Conservation (phyloP, 1,284 basidiomycete genomes). For the Ustilago curta region DNA sequence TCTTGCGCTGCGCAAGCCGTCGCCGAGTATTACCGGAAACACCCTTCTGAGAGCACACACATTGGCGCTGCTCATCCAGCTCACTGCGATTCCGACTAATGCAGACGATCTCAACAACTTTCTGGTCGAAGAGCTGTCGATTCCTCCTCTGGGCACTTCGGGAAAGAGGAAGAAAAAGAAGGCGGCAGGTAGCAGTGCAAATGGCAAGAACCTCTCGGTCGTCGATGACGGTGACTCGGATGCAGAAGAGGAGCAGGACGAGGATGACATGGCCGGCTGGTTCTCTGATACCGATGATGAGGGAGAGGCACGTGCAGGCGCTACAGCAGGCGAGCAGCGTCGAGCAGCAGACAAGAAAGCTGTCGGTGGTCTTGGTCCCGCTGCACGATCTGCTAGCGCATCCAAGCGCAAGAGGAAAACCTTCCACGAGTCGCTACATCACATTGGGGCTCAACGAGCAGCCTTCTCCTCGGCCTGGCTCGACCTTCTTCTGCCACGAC, state of each 20-base stretch:
- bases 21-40: conserved; percentile 42
- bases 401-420: conserved; percentile 63
- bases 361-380: conserved; percentile 30
- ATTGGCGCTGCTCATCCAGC: conserved; percentile 79
- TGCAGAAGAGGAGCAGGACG: conserved; percentile 66
- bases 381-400: conserved; percentile 31
- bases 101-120: conserved; percentile 83
- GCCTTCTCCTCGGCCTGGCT: conserved; percentile 85
- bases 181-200: conserved; percentile 23
- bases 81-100: conserved; percentile 85
- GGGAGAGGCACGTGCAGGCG: conserved; percentile 62
- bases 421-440: conserved; percentile 73
- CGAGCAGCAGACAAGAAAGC: conserved; percentile 33
- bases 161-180: conserved; percentile 44
- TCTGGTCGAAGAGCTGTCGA: conserved; percentile 75
- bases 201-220: conserved; percentile 48
- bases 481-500: conserved; percentile 74
- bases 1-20: conserved; percentile 38
- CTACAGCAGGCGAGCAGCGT: conserved; percentile 33
- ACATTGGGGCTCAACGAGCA: conserved; percentile 78
- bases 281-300: conserved; percentile 65
- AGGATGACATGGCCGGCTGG: conserved; percentile 73
- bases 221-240: conserved; percentile 64
- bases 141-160: conserved; percentile 8
- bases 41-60: conserved; percentile 74